Evolutionary conservation across 2,329 filamentous ascomycete genomes (phyloP), one percentile per base, ranked within the genome.

Genomic region (Colletotrichum tropicale): DNA sequence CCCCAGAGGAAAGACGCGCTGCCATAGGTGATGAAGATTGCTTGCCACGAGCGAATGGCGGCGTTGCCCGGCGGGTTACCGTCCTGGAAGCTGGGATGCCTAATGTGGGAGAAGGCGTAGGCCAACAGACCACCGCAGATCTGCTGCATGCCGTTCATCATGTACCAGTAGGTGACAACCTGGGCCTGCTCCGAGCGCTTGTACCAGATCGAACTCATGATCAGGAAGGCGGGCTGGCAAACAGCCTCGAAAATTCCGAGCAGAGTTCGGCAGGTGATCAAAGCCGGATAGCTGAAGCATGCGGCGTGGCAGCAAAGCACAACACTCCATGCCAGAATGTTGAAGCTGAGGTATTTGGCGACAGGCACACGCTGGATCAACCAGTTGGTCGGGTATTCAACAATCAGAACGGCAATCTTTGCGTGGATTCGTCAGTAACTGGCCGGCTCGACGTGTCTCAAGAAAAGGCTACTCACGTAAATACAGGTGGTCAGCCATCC

Each of bases 241-340:
- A 83, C 84, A 5, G 86, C 84, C 79, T 89, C 88, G 21, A 86
- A 86, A 24, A 86, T 79, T 30, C 87, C 87, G 0, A 88, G 80
- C 0, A 89, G 78, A 72, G 88, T 85, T 1, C 87, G 83, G 6
- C 85, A 82, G 0, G 81, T 80, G 52, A 87, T 82, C 6, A 89
- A 80, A 1, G 84, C 81, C 0, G 80, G 84, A 60, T 85, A 88
- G 68, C 84, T 85, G 56, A 70, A 48, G 69, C 78, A 66, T 28
- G 58, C 56, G 9, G 67, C 67, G 21, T 70, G 67, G 67, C 67
- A 70, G 56, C 67, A 70, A 15, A 70, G 67, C 5, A 62, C 28
- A 2, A 80, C 80, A 0, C 86, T 86, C 87, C 87, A 88, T 48
- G 82, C 81, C 43, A 87, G 83, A 32, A 87, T 83, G 74, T 86